Conservation (phyloP, 2,329 filamentous ascomycete species). For the Graphiopsis chlorocephala region DNA sequence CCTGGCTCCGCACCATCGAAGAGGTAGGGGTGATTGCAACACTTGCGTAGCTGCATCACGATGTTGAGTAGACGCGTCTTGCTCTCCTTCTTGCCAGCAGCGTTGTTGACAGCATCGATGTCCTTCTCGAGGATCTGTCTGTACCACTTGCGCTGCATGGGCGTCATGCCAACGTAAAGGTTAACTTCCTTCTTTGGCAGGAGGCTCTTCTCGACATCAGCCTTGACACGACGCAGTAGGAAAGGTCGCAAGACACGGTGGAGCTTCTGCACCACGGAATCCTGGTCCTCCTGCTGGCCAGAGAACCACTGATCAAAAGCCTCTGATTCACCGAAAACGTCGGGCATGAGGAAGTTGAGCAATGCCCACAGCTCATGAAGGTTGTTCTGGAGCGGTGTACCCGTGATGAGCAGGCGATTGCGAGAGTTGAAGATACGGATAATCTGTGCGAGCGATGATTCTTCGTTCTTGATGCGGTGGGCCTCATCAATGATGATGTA, state of each 20-base stretch:
- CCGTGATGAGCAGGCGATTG: constrained; percentile 92
- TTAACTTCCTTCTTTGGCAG: constrained; percentile 97
- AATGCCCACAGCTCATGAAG: constrained; percentile 96
- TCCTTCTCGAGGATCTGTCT: constrained; percentile 99
- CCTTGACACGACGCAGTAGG: constrained; percentile 91
- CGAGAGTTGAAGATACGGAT: constrained; percentile 94
- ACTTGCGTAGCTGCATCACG: constrained; percentile 98
- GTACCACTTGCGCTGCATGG: constrained; percentile 99
- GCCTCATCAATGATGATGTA: constrained; percentile 99
- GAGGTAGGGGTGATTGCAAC: constrained; percentile 96
- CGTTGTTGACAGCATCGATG: constrained; percentile 96
- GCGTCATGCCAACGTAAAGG: constrained; percentile 95
- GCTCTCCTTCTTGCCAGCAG: constrained; percentile 92
- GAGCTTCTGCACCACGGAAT: constrained; percentile 92
- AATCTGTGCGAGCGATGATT: constrained; percentile 93
- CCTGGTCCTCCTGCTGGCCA: constrained; percentile 82
- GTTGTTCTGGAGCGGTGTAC: constrained; percentile 96
- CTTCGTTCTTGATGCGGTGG: constrained; percentile 98
- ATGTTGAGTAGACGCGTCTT: constrained; percentile 97
- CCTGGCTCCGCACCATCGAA: constrained; percentile 97
- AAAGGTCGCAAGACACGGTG: constrained; percentile 92
- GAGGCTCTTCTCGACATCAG: constrained; percentile 95
- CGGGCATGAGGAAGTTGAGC: constrained; percentile 94
- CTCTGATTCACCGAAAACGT: constrained; percentile 94
- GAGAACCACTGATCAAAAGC: constrained; percentile 99